Conservation (phyloP, 495 filamentous ascomycete genomes). For the Neurospora hispaniola region DNA sequence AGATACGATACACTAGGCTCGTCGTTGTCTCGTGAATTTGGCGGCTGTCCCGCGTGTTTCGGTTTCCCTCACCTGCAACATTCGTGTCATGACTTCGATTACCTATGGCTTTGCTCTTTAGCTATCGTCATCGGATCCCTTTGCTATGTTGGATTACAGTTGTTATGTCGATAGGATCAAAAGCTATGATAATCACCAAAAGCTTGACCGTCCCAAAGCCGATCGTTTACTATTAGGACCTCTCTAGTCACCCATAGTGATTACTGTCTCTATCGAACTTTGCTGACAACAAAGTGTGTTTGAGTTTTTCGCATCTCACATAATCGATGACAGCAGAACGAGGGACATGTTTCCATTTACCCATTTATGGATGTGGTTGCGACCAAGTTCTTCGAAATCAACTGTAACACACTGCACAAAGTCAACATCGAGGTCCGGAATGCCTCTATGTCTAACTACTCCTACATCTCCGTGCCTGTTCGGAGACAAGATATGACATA, state of each 20-base stretch:
- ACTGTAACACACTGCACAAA: too few relatives aligned
- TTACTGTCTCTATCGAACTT: neutral
- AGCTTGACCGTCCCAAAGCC: neutral
- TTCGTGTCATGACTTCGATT: neutral
- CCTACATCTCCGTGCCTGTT: too few relatives aligned
- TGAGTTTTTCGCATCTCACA: too few relatives aligned
- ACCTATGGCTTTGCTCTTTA: neutral
- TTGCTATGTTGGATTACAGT: neutral
- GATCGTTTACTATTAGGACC: neutral
- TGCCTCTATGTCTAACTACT: too few relatives aligned
- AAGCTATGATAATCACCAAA: neutral
- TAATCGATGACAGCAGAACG: too few relatives aligned
- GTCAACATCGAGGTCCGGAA: too few relatives aligned
- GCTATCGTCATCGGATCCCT: neutral
- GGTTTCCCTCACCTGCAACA: neutral
- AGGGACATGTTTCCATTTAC: too few relatives aligned
- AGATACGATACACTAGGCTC: neutral
- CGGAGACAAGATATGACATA: too few relatives aligned
- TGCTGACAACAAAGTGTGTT: neutral
- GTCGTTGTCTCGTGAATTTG: too few relatives aligned
- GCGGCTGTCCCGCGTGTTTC: neutral
- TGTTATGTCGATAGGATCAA: neutral
- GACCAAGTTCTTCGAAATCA: too few relatives aligned
- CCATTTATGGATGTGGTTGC: too few relatives aligned
- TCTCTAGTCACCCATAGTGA: neutral